phyloP scores from a whole-genome alignment of 1,284 basidiomycete species.

The Papiliotrema fonsecae region DNA sequence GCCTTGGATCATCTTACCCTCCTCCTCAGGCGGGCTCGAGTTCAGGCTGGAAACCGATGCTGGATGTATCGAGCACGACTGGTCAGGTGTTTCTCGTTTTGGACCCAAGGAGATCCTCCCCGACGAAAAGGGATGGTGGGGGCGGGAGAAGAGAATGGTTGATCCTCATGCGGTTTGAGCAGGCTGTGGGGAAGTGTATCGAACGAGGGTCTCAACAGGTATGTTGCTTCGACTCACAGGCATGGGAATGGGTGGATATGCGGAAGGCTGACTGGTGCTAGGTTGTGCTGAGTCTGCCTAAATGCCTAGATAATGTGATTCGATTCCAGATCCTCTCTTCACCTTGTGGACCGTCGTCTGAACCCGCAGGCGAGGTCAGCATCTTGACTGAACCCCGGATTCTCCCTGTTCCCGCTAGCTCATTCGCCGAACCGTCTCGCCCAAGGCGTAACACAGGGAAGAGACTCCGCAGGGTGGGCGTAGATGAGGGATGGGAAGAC shows the following conservation, averaged over 20 bases:
- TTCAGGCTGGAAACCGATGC: constrained; percentile 18
- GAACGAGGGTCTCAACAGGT: neutral
- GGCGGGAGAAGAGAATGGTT: constrained; percentile 34
- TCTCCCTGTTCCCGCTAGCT: constrained; percentile 19
- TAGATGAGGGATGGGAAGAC: constrained; percentile 38
- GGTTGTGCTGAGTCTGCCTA: constrained; percentile 27
- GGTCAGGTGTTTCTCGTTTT: constrained; percentile 35
- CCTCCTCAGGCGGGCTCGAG: constrained; percentile 8
- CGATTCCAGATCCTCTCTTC: constrained; percentile 28
- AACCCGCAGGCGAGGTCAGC: constrained; percentile 20
- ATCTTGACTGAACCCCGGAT: constrained; percentile 37
- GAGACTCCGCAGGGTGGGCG: neutral
- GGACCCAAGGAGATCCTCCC: constrained; percentile 10
- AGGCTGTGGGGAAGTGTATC: constrained; percentile 12
- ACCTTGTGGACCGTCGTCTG: constrained; percentile 5
- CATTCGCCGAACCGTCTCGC: neutral
- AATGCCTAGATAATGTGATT: constrained; percentile 39
- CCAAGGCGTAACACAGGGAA: neutral
- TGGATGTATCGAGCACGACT: constrained; percentile 30
- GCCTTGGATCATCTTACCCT: constrained; percentile 18
- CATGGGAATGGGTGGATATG: no score
- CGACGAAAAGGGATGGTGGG: neutral
- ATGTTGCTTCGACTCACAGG: no score
- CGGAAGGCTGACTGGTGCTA: constrained; percentile 5
- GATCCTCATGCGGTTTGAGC: constrained; percentile 29